Conservation (phyloP, 768 basidiomycete genomes). For the Mycena vitilis region DNA sequence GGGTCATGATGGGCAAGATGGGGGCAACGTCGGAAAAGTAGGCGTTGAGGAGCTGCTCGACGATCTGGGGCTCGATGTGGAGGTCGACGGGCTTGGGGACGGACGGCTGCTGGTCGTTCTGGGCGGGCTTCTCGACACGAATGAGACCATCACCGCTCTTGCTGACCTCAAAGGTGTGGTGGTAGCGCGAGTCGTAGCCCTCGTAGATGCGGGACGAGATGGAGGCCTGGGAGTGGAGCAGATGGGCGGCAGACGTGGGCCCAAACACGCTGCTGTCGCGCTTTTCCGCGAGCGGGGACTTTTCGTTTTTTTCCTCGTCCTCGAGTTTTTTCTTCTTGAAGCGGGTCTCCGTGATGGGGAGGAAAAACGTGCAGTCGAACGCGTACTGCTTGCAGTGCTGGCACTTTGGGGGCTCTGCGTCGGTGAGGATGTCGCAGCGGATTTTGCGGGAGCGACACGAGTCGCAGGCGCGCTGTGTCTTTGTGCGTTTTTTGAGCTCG, state of each 20-base stretch:
- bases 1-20: constrained; percentile 89
- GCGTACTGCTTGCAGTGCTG: constrained; percentile 95
- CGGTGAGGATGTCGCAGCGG: constrained; percentile 89
- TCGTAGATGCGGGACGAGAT: constrained; percentile 90
- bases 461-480: constrained; percentile 92
- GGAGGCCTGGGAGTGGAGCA: constrained; percentile 90
- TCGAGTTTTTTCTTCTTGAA: constrained; percentile 97
- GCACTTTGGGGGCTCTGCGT: constrained; percentile 83
- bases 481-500: constrained; percentile 89
- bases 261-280: constrained; percentile 77
- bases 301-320: constrained; percentile 52
- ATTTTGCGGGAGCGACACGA: constrained; percentile 93
- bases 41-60: constrained; percentile 88
- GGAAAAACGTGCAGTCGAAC: constrained; percentile 96
- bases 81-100: constrained; percentile 76
- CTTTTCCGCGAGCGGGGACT: constrained; percentile 41
- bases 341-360: constrained; percentile 97
- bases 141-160: constrained; percentile 90
- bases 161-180: constrained; percentile 89
- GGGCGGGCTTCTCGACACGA: constrained; percentile 73
- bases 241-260: constrained; percentile 86
- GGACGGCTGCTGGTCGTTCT: constrained; percentile 64
- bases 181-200: constrained; percentile 87
- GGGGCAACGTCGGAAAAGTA: constrained; percentile 93
- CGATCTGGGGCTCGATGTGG: constrained; percentile 79